Percentiles rank a stretch among this genome's conserved stretches.
Conservation (phyloP, 805 yeast species). For the Teunomyces pallodes region DNA sequence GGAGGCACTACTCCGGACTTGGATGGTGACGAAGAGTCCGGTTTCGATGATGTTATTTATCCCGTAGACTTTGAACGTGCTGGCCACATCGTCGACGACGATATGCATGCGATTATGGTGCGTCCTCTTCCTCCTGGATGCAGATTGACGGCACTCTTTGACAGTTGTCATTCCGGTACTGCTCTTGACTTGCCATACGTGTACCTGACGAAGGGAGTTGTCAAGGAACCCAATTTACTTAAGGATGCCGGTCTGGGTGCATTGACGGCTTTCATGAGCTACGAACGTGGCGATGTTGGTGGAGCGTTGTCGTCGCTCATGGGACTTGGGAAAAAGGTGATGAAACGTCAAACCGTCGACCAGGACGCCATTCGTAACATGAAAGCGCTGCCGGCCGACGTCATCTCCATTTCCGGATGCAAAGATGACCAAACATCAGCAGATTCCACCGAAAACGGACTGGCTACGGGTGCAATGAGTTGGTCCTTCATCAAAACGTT, state of each 20-base stretch:
- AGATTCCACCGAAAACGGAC: constrained; percentile 36
- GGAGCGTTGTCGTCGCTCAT: constrained; percentile 38
- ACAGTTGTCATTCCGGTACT: constrained; percentile 41
- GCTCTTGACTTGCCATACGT: constrained; percentile 40
- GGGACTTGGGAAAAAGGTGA: constrained; percentile 33
- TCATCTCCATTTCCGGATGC: constrained; percentile 36
- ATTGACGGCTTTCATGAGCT: constrained; percentile 28
- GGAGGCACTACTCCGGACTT: constrained; percentile 36
- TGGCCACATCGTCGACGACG: constrained; percentile 37
- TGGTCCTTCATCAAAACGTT: constrained; percentile 34
- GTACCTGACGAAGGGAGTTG: constrained; percentile 39
- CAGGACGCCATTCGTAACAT: constrained; percentile 23
- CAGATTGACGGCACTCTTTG: constrained; percentile 37
- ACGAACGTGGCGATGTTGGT: constrained; percentile 33
- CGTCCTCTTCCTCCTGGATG: constrained; percentile 35
- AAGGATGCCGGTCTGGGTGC: constrained; percentile 39
- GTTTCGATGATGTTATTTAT: constrained; percentile 36
- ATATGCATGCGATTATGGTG: constrained; percentile 40
- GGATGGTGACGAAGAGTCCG: constrained; percentile 39
- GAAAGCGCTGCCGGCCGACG: constrained; percentile 39
- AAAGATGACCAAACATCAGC: constrained; percentile 43
- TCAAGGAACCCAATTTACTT: constrained; percentile 36
- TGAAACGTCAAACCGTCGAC: constrained; percentile 15
- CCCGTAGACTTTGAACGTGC: constrained; percentile 33
- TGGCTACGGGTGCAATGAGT: constrained; percentile 40